Evolutionary conservation across 495 filamentous ascomycete species (phyloP).

Genomic region (Aspergillus cavernicola): DNA sequence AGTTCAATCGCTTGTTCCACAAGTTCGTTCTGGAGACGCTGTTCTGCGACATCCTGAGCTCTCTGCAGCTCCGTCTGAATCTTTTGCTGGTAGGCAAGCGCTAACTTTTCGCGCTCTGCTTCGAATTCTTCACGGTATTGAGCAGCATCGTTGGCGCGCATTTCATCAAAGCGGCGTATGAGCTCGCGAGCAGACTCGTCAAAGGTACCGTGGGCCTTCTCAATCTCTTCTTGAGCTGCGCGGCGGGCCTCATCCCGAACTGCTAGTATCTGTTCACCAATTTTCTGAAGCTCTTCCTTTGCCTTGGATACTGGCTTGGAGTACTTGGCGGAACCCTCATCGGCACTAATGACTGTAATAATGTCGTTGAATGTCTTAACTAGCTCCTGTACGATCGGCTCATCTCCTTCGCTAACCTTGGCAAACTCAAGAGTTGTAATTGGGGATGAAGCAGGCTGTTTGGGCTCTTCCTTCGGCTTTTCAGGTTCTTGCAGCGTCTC

Average conservation of each 20-base stretch:
- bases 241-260: constrained; percentile 64
- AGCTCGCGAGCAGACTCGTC: constrained; percentile 76
- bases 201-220: constrained; percentile 67
- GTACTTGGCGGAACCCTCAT: constrained; percentile 68
- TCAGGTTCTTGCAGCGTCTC: constrained; percentile 19
- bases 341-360: constrained; percentile 85
- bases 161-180: constrained; percentile 62
- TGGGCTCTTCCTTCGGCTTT: constrained; percentile 25
- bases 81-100: constrained; percentile 71
- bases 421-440: constrained; percentile 69
- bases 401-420: constrained; percentile 66
- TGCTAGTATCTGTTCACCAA: constrained; percentile 67
- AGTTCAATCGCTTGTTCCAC: constrained; percentile 87
- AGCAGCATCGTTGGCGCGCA: constrained; percentile 69
- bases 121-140: constrained; percentile 88
- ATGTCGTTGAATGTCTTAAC: constrained; percentile 94
- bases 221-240: constrained; percentile 73
- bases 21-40: constrained; percentile 76
- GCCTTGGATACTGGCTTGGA: constrained; percentile 71
- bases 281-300: constrained; percentile 73
- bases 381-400: constrained; percentile 88
- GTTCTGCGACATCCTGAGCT: constrained; percentile 69
- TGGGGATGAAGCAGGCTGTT: constrained; percentile 38
- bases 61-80: constrained; percentile 71
- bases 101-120: constrained; percentile 73